phyloP scores from a whole-genome alignment of 2,329 filamentous ascomycete genomes.

The Fusarium sp. region DNA sequence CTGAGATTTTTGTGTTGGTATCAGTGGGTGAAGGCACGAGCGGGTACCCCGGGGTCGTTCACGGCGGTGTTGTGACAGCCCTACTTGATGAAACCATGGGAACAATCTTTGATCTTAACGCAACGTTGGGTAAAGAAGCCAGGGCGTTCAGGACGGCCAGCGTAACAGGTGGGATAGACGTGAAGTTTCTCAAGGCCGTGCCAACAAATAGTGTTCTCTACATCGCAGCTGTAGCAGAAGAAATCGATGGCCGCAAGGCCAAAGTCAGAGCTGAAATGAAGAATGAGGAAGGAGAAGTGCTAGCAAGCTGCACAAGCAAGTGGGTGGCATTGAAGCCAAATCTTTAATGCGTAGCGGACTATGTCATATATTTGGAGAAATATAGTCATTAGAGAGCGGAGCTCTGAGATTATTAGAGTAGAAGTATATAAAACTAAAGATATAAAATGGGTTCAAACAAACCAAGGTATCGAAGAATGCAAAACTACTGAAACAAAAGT shows the following conservation, averaged over 20 bases:
- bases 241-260: slow-evolving; percentile 52
- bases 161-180: slow-evolving; percentile 53
- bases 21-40: slow-evolving; percentile 52
- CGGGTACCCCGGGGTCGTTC: slow-evolving; percentile 51
- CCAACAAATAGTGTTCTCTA: slow-evolving; percentile 48
- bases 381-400: neutral
- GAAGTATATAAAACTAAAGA: slow-evolving; percentile 9
- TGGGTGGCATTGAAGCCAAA: slow-evolving; percentile 52
- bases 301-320: slow-evolving; percentile 50
- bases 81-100: slow-evolving; percentile 56
- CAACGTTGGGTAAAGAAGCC: slow-evolving; percentile 49
- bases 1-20: slow-evolving; percentile 49
- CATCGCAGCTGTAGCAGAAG: slow-evolving; percentile 50
- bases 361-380: neutral
- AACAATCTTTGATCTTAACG: slow-evolving; percentile 53
- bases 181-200: slow-evolving; percentile 53
- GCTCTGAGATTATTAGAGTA: slow-evolving; percentile 34
- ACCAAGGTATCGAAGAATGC: slow-evolving; percentile 22
- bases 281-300: slow-evolving; percentile 47
- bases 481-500: slow-evolving; percentile 15
- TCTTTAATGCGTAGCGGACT: slow-evolving; percentile 36
- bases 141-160: slow-evolving; percentile 46
- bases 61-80: slow-evolving; percentile 54
- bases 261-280: slow-evolving; percentile 49
- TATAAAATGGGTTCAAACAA: slow-evolving; percentile 1